These are phyloP conservation scores for Cyberlindnera xishuangbannaensis DNA, from an alignment of 805 yeast species.

Conservation along the genomic window DNA sequence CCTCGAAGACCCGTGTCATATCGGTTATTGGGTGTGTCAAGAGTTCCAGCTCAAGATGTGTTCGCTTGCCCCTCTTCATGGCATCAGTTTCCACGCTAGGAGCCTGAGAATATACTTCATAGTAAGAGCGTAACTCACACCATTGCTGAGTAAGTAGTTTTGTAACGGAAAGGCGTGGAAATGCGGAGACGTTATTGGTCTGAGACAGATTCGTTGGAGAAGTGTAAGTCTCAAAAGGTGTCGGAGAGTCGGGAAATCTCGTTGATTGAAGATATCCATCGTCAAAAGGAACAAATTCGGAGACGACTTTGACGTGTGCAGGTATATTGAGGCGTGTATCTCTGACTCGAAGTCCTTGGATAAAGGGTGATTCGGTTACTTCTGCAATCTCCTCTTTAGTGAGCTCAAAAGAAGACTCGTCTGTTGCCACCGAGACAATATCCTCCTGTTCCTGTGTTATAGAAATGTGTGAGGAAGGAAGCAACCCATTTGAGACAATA, in stretches of 20 bases:
- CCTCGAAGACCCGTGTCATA: constrained; percentile 1
- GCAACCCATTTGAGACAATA: too few species aligned
- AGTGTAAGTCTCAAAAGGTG: constrained; percentile 18
- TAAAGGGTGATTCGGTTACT: constrained; percentile 2
- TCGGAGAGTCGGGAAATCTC: constrained; percentile 6
- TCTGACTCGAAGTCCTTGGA: not conserved
- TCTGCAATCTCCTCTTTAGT: constrained; percentile 3
- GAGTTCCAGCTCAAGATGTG: constrained; percentile 44
- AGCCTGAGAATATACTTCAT: constrained; percentile 44
- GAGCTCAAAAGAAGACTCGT: constrained; percentile 2
- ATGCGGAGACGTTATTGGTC: constrained; percentile 4
- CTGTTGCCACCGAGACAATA: too few species aligned
- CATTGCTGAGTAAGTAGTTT: constrained; percentile 51
- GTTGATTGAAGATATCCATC: constrained; percentile 5
- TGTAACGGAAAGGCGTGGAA: constrained; percentile 51
- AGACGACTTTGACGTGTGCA: not conserved
- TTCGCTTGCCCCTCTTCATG: constrained; percentile 40
- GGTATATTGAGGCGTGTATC: constrained; percentile 4
- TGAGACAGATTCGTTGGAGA: constrained; percentile 1
- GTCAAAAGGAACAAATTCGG: constrained; percentile 8
- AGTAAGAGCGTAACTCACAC: constrained; percentile 62
- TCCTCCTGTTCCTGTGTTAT: too few species aligned
- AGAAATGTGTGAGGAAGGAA: too few species aligned
- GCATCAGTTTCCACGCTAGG: constrained; percentile 31
- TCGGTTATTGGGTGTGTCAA: constrained; percentile 34